Base-by-base conservation (phyloP, 2,329 filamentous ascomycete genomes). In the Exophiala dermatitidis region DNA sequence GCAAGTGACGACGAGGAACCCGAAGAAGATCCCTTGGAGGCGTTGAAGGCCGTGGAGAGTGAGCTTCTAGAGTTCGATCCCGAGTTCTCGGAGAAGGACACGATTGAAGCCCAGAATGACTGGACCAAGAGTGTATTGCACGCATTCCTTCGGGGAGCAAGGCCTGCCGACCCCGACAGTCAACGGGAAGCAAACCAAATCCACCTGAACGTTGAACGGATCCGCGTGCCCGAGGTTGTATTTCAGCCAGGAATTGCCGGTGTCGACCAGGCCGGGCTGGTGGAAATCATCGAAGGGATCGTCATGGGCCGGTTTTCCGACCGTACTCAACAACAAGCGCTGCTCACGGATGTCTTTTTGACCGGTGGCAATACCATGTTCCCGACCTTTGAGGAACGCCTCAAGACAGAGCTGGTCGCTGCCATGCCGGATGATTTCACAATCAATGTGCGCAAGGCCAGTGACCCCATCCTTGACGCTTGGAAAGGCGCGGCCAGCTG, bases 181-280 rank as follows among this genome's bases (percentile, higher is more conserved):
- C 86, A 93, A 63, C 82, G 84, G 12, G 81, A 98, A 72, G 82
- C 83, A 12, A 84, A 90, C 69, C 91, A 97, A 71, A 75, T 98
- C 48, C 93, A 98, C 69, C 82, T 98, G 59, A 98, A 98, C 68
- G 89, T 98, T 50, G 90, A 97, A 75, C 85, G 91, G 52, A 95
- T 97, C 69, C 86, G 90, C 47, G 89, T 95, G 1, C 90, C 90
- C 2, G 91, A 97, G 72, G 85, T 96, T 5, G 80, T 95, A 12
- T 96, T 96, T 74, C 88, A 94, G 66, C 91, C 90, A 0, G 84
- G 85, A 10, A 95, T 97, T 65, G 90, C 90, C 0, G 90, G 90
- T 4, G 74, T 96, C 44, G 90, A 97, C 68, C 93, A 98, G 72
- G 89, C 91, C 1, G 93, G 93, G 30, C 81, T 98, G 47, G 79